A percentile compares a stretch with the other conserved stretches of the same genome.
Conservation (phyloP, 2,329 filamentous ascomycete genomes). For the Leptosphaerulina australis region DNA sequence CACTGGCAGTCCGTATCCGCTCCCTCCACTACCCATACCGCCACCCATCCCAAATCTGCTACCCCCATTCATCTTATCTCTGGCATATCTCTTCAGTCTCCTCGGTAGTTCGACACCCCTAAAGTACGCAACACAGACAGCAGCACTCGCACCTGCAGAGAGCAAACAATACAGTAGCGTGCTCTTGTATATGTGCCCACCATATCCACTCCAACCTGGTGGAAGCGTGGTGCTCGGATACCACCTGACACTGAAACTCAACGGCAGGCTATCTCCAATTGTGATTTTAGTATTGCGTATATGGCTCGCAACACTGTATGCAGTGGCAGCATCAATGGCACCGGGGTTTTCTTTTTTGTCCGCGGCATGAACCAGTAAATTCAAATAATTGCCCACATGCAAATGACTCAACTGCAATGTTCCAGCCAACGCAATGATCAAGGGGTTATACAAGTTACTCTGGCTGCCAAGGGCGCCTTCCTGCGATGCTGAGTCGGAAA, state of each 20-base stretch:
- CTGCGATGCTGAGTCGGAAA: conserved; percentile 49
- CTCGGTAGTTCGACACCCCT: conserved; percentile 59
- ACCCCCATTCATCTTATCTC: conserved; percentile 54
- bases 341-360: conserved; percentile 62
- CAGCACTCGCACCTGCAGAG: conserved; percentile 55
- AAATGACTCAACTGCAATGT: conserved; percentile 84
- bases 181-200: conserved; percentile 58
- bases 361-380: conserved; percentile 80
- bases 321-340: conserved; percentile 83
- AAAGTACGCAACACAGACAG: conserved; percentile 61
- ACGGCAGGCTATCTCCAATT: conserved; percentile 82
- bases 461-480: conserved; percentile 46
- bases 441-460: conserved; percentile 68
- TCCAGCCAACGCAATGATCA: conserved; percentile 87
- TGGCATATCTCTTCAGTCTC: conserved; percentile 62
- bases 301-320: conserved; percentile 78
- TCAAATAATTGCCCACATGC: conserved; percentile 87
- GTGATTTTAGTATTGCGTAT: conserved; percentile 68
- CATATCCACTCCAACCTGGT: conserved; percentile 58
- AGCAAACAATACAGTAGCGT: conserved; percentile 58
- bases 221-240: conserved; percentile 77
- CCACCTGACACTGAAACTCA: conserved; percentile 85
- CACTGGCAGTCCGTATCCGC: conserved; percentile 42
- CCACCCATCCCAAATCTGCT: conserved; percentile 46
- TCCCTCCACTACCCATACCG: conserved; percentile 36